A percentile compares a stretch with the other conserved stretches of the same genome.
Evolutionary conservation across 257 asterid genomes (phyloP).

Genomic region (Paulownia fortunei): DNA sequence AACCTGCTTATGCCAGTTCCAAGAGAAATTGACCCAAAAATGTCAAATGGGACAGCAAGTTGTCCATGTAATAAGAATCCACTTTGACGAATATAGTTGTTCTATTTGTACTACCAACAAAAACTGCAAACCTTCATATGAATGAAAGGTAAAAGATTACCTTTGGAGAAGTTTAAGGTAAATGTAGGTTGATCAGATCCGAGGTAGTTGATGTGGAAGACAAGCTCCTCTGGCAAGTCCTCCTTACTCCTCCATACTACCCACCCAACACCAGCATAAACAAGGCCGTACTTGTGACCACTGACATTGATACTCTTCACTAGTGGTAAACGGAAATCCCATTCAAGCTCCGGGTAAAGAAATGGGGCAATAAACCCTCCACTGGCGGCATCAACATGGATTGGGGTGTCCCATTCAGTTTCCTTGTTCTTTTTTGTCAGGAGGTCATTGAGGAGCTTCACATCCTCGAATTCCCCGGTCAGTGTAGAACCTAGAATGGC

Average conservation of each 20-base stretch:
- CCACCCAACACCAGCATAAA: conserved; percentile 86
- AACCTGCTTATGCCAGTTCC: not conserved
- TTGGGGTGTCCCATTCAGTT: conserved; percentile 80
- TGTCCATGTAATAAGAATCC: too few relatives aligned
- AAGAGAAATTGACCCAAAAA: not conserved
- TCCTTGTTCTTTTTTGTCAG: conserved; percentile 57
- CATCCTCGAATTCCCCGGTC: conserved; percentile 82
- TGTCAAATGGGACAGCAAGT: too few relatives aligned
- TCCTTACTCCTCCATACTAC: conserved; percentile 70
- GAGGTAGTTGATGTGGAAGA: conserved; percentile 78
- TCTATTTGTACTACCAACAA: not conserved
- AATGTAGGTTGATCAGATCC: conserved; percentile 90
- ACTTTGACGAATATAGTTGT: too few relatives aligned
- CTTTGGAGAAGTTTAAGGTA: conserved; percentile 83
- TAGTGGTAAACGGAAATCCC: conserved; percentile 84
- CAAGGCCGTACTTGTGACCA: conserved; percentile 84
- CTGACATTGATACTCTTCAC: conserved; percentile 87
- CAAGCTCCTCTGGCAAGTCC: conserved; percentile 71
- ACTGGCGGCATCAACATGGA: conserved; percentile 90
- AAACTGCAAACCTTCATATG: not conserved
- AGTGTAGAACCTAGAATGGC: conserved; percentile 85
- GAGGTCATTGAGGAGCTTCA: conserved; percentile 69
- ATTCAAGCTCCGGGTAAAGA: conserved; percentile 68
- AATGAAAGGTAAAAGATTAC: conserved; percentile 22
- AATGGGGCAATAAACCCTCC: conserved; percentile 89